Base-by-base conservation (phyloP, 2,329 filamentous ascomycete species). In the Claviceps pusilla region DNA sequence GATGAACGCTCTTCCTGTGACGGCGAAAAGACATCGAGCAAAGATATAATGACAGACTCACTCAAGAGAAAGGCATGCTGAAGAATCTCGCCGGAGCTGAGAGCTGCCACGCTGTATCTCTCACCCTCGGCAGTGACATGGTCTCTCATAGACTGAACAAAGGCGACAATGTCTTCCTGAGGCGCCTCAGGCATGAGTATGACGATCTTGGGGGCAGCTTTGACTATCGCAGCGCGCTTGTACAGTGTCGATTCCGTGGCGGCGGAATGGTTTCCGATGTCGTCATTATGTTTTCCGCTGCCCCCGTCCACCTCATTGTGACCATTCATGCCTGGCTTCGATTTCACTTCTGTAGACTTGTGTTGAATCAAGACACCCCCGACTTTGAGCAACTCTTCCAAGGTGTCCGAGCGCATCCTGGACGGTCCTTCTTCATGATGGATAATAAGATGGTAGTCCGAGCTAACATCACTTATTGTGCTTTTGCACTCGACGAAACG, bases 1-100 rank as follows among this genome's bases (percentile, higher is more conserved):
- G 61, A 64, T 24, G 55, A 54, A 12, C 46, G 42, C 14, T 48
- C 6, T 65, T 56, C 1, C 54, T 31, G 4, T 60, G 59, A 3
- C 59, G 46, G 3, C 65, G 60, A 24, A 65, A 60, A 28, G 72
- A 62, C 11, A 48, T 80, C 77, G 1, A 76, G 61, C 0, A 80
- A 66, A 1, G 76, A 75, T 7, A 80, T 65, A 29, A 73, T 68
- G 3, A 70, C 57, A 10, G 54, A 56, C 19, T 62, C 64, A 37
- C 59, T 58, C 7, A 60, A 55, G 7, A 68, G 55, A 5, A 42
- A 51, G 9, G 52, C 41, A 2, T 51, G 16, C 14, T 54, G 29
- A n/a, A 56, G 48, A n/a, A 56, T 54, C 14, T 56, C 54, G 12
- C n/a, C 24, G 2, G 51, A 37, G 24, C 31, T 48, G 28, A 54